Evolutionary conservation across 2,329 filamentous ascomycete species (phyloP).

Genomic region (Pezicula carpinea): DNA sequence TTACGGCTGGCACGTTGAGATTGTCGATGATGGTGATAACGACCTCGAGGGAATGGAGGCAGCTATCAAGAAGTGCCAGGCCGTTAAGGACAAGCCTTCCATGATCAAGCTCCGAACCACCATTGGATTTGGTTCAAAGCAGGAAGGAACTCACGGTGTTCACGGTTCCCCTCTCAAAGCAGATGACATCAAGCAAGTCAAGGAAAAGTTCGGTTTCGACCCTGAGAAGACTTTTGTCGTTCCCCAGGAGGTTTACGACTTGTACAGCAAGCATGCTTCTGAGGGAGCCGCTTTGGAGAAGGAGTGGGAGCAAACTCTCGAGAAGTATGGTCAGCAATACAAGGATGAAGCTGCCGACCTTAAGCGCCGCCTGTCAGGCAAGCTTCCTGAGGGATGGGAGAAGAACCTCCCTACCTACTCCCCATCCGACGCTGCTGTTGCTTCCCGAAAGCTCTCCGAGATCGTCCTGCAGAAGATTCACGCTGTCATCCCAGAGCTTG

Average conservation of each 20-base stretch:
- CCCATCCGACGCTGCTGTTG: conserved; percentile 75
- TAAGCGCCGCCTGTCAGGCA: conserved; percentile 69
- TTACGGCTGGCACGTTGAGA: conserved; percentile 91
- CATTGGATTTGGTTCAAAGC: conserved; percentile 91
- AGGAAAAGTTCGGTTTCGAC: conserved; percentile 94
- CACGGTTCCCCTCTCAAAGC: conserved; percentile 95
- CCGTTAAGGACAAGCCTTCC: conserved; percentile 92
- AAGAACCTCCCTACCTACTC: conserved; percentile 90
- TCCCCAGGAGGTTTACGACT: conserved; percentile 89
- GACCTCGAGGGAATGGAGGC: conserved; percentile 84
- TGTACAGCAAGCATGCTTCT: conserved; percentile 78
- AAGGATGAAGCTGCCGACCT: conserved; percentile 78
- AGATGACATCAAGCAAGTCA: conserved; percentile 90
- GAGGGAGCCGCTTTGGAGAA: conserved; percentile 85
- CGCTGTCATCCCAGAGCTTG: conserved; percentile 76
- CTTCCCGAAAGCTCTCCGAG: conserved; percentile 95
- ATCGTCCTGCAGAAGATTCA: conserved; percentile 86
- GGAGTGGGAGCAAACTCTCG: conserved; percentile 91
- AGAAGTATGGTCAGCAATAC: conserved; percentile 79
- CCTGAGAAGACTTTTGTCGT: conserved; percentile 90
- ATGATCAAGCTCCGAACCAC: conserved; percentile 96
- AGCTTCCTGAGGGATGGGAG: conserved; percentile 95
- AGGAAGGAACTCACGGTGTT: conserved; percentile 90
- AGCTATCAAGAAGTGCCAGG: conserved; percentile 79
- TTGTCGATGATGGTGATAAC: conserved; percentile 81